Base-by-base conservation (phyloP, 257 asterid species). In the Parsonsia alboflavescens region DNA sequence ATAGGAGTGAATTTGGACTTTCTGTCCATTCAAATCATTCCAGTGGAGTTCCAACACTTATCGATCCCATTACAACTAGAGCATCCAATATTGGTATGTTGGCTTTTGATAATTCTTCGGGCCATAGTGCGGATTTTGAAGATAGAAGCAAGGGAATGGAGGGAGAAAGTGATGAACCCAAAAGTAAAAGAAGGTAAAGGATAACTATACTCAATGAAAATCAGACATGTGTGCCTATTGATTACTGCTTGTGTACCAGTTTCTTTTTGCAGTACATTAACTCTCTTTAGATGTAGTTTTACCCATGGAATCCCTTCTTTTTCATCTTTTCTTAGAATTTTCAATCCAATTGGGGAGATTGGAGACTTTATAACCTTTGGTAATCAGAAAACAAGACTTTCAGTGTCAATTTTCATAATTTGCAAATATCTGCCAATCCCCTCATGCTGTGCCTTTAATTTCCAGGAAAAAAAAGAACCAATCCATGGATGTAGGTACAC, bases 111-210 rank as follows among this genome's bases (percentile, higher is more conserved):
- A 80, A 78, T 59, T 82, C 87, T 67, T 69, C 77, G 39, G 80
- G 83, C 30, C 69, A 58, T 16, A 78, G 83, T 70, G 88, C 64
- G 70, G 88, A 84, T 70, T 81, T 76, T 24, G 89, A 81, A 61
- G 96, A 84, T 77, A 88, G 74, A 66, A 78, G 80, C 41, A 79
- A 76, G 24, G 58, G 76, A 50, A 73, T 85, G 74, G 91, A 78
- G 73, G 81, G 70, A 7, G 88, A 82, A 81, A 84, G 75, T 45
- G 89, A 78, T 50, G 86, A 77, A 52, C 82, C 53, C 44, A 85
- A 78, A 78, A 78, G 83, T 76, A 93, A 89, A 84, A 83, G 89
- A 86, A 87, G 75, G 97, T 88, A 77, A 84, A 77, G 13, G 21
- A 74, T 41, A 64, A 30, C 28, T 70, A 52, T 6, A 41, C 46